Percentiles rank a stretch among this genome's conserved stretches.
phyloP scores from a whole-genome alignment of 2,329 filamentous ascomycete species.

The Blastomyces percursus region DNA sequence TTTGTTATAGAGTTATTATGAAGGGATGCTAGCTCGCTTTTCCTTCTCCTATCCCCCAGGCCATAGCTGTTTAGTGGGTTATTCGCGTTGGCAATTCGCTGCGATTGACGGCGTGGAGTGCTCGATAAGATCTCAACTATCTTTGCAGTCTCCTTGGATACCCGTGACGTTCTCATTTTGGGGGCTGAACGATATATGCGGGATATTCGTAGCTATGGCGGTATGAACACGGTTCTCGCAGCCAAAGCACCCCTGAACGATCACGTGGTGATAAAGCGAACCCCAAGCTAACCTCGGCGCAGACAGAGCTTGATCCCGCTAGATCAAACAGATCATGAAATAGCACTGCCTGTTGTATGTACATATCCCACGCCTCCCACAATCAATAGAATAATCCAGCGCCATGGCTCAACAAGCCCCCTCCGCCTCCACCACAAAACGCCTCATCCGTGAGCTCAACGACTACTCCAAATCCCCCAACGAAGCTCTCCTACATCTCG shows the following conservation, averaged over 20 bases:
- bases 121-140: conserved; percentile 41
- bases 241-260: too few species aligned
- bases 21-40: conserved; percentile 20
- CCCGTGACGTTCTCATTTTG: conserved; percentile 47
- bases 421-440: conserved; percentile 40
- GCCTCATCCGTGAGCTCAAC: conserved; percentile 51
- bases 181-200: neutral
- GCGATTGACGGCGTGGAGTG: conserved; percentile 33
- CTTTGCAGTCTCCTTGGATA: conserved; percentile 49
- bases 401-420: conserved; percentile 12
- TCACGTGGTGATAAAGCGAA: neutral
- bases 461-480: conserved; percentile 47
- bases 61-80: conserved; percentile 17
- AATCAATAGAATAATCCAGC: neutral
- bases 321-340: neutral
- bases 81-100: conserved; percentile 19
- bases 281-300: neutral
- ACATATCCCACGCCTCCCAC: neutral
- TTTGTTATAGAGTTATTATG: conserved; percentile 16
- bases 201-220: neutral
- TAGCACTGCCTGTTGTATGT: neutral
- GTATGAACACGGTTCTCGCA: too few species aligned
- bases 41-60: conserved; percentile 17
- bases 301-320: neutral
- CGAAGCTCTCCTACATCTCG: conserved; percentile 45